Conservation (phyloP, 352 stramenopile genomes). For the Phytopythium ostracodes region DNA sequence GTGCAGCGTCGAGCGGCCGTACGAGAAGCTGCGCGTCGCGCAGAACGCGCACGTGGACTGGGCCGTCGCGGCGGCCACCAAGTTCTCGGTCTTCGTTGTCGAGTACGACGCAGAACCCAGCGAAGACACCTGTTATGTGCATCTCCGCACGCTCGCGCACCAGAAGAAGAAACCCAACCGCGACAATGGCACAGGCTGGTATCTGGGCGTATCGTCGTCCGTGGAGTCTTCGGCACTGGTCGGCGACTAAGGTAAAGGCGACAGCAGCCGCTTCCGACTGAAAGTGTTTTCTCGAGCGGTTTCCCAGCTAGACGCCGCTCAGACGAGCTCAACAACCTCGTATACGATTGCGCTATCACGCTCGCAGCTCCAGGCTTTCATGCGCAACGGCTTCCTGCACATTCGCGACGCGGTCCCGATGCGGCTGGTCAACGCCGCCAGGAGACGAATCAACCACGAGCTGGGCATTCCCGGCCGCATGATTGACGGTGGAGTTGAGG, state of each 20-base stretch:
- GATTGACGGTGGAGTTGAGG: conserved; percentile 73
- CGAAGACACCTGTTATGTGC: conserved; percentile 15
- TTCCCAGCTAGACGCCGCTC: conserved; percentile 28
- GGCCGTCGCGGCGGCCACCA: conserved; percentile 48
- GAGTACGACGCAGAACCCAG: conserved; percentile 26
- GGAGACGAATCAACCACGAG: conserved; percentile 75
- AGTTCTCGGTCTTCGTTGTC: conserved; percentile 64
- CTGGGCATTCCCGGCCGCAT: conserved; percentile 62
- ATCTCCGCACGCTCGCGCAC: conserved; percentile 55
- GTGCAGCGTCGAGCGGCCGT: conserved; percentile 56
- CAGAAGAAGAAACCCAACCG: conserved; percentile 74
- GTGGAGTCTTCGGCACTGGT: conserved; percentile 26
- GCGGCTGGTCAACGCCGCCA: conserved; percentile 42
- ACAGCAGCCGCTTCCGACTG: conserved; percentile 45
- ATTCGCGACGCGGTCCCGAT: conserved; percentile 59
- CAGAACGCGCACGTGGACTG: conserved; percentile 63
- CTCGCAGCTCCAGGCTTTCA: conserved; percentile 62
- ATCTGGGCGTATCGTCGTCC: conserved; percentile 31
- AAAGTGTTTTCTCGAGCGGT: conserved; percentile 37
- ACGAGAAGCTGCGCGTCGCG: conserved; percentile 77
- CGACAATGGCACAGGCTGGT: conserved; percentile 43
- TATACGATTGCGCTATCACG: conserved; percentile 36
- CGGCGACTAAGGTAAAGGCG: conserved; percentile 41
- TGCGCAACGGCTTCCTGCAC: conserved; percentile 69
- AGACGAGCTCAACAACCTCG: conserved; percentile 9